Percentiles rank a stretch among this genome's conserved stretches.
Evolutionary conservation across 192 early-diverging fungal genomes (phyloP).

Genomic region (Coemansia sp.): DNA sequence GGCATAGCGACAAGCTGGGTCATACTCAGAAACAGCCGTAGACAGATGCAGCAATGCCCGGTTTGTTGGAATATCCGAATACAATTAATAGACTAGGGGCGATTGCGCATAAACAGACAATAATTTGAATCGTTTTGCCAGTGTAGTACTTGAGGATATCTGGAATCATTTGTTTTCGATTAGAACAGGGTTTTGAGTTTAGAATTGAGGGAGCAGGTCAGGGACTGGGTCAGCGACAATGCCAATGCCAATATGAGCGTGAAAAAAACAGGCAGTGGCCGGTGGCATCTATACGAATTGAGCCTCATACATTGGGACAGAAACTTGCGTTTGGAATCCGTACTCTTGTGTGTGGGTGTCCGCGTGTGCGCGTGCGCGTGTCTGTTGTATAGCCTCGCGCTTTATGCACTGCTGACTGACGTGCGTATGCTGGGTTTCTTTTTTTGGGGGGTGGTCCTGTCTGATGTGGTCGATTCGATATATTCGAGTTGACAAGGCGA

Average conservation of each 20-base stretch:
- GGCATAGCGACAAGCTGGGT: not conserved
- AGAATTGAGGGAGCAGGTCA: not conserved
- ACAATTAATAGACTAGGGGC: not conserved
- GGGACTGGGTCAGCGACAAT: not conserved
- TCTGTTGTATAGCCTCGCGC: too few species aligned
- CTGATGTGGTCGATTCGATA: too few species aligned
- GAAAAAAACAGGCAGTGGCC: too few species aligned
- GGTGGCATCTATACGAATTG: too few species aligned
- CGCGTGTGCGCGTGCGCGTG: not conserved
- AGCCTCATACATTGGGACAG: not conserved
- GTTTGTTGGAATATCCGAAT: constrained; percentile 9
- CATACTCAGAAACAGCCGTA: constrained; percentile 1
- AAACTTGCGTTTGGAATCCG: too few species aligned
- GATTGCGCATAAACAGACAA: constrained; percentile 4
- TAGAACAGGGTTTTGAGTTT: constrained; percentile 13
- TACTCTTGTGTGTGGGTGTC: not conserved
- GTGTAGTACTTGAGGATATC: not conserved
- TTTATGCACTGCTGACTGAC: too few species aligned
- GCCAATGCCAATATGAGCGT: too few species aligned
- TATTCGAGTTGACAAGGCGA: too few species aligned
- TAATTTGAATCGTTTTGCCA: not conserved
- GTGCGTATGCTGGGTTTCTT: too few species aligned
- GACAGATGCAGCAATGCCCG: not conserved
- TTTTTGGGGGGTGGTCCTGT: not conserved
- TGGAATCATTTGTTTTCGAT: not conserved